Percentiles rank a stretch among this genome's conserved stretches.
Evolutionary conservation across 2,329 filamentous ascomycete species (phyloP).

Genomic region (Penicillium sp.): DNA sequence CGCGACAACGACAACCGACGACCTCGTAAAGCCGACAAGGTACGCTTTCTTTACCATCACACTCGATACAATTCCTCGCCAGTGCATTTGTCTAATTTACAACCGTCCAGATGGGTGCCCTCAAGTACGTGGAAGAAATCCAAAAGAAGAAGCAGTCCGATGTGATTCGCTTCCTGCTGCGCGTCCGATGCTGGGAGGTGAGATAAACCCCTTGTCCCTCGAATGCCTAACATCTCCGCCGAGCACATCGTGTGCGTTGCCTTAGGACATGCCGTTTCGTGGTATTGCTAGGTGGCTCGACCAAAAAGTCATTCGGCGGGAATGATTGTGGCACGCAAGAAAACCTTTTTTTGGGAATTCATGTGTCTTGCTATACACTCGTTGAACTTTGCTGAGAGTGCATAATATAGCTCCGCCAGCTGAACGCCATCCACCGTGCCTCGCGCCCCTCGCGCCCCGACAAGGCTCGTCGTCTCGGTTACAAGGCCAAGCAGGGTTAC

Average conservation of each 20-base stretch:
- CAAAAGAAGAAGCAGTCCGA: conserved; percentile 99
- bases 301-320: conserved; percentile 38
- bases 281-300: conserved; percentile 36
- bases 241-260: conserved; percentile 38
- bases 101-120: conserved; percentile 82
- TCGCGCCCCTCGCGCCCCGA: conserved; percentile 97
- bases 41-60: conserved; percentile 28
- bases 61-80: conserved; percentile 2
- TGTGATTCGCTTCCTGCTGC: conserved; percentile 99
- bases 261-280: conserved; percentile 32
- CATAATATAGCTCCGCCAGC: conserved; percentile 99
- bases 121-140: conserved; percentile 99
- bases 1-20: conserved; percentile 47
- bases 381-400: conserved; percentile 99
- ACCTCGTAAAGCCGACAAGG: conserved; percentile 48
- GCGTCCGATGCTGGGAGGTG: conserved; percentile 99
- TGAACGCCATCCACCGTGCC: conserved; percentile 99
- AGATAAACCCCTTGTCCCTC: conserved; percentile 42
- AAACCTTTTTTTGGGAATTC: conserved; percentile 27
- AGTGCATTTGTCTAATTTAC: conserved; percentile 19
- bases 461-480: conserved; percentile 99
- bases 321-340: conserved; percentile 49
- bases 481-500: conserved; percentile 99
- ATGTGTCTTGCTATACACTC: conserved; percentile 86
- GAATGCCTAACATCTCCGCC: conserved; percentile 40